These are phyloP conservation scores for Periconia digitata DNA, from an alignment of 2,329 filamentous ascomycete species.

Conservation along the genomic window DNA sequence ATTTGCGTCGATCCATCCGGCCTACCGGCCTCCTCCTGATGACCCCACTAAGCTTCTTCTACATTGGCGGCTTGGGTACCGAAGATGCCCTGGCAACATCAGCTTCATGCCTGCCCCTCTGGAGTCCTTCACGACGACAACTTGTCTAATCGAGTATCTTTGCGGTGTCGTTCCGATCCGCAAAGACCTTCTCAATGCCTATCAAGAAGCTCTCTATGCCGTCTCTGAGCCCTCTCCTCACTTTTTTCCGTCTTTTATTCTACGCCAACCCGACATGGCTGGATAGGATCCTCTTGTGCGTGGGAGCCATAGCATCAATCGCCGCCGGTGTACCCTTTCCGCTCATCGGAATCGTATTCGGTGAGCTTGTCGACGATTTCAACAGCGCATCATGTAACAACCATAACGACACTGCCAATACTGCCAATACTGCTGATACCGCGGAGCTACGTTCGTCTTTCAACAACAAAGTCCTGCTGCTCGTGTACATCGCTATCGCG, in stretches of 20 bases:
- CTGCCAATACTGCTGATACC: constrained; percentile 9
- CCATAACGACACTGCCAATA: constrained; percentile 4
- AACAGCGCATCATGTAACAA: constrained; percentile 58
- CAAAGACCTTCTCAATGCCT: constrained; percentile 24
- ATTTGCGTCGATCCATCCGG: constrained; percentile 6
- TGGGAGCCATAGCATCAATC: constrained; percentile 51
- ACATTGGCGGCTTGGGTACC: constrained; percentile 23
- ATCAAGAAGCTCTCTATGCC: constrained; percentile 28
- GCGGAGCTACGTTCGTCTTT: constrained; percentile 48
- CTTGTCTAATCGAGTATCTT: constrained; percentile 13
- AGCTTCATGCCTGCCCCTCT: constrained; percentile 16
- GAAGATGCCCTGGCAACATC: constrained; percentile 3
- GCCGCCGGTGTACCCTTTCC: constrained; percentile 65
- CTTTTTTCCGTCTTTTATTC: constrained; percentile 37
- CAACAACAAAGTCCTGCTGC: constrained; percentile 59
- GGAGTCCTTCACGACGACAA: constrained; percentile 21
- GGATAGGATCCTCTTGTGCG: constrained; percentile 35
- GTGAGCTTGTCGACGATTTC: constrained; percentile 63
- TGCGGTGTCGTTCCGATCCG: constrained; percentile 12
- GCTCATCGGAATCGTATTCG: constrained; percentile 65
- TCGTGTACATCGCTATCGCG: constrained; percentile 66
- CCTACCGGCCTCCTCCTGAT: constrained; percentile 5
- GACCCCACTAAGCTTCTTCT: constrained; percentile 25
- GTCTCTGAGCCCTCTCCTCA: constrained; percentile 32
- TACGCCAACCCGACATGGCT: constrained; percentile 43